Evolutionary conservation across 495 filamentous ascomycete genomes (phyloP), one percentile per base, ranked within the genome.

Genomic region (Aspergillus ellipticus): DNA sequence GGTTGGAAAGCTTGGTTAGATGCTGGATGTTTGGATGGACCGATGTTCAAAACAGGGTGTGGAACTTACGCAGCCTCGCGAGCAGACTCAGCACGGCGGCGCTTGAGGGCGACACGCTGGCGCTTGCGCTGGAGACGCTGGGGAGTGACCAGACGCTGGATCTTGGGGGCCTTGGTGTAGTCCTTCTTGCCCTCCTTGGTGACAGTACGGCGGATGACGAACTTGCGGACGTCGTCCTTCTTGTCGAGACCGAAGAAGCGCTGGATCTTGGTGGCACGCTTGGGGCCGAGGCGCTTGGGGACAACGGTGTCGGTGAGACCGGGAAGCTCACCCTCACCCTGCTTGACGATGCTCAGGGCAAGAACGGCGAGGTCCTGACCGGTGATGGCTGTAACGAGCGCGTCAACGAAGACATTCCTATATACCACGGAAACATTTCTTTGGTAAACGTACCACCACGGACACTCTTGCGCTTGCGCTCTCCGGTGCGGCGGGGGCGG

Each of bases 91-190:
- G 91, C 77, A 72, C 88, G 87, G 72, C 95, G 92, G 76, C 92
- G 91, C 92, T 98, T 98, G 77, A 98, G 85, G 67, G 94, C 93
- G 66, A 93, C 82, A 66, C 89, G 82, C 81, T 97, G 92, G 70
- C 94, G 91, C 89, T 97, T 97, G 87, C 93, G 94, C 83, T 98
- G 94, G 66, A 98, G 91, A 74, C 94, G 95, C 80, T 98, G 94
- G 79, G 94, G 95, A 76, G 94, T 98, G 67, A 98, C 89, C 67
- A 98, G 89, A 73, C 94, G 89, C 84, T 98, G 94, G 81, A 98
- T 98, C 80, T 89, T 90, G 70, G 94, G 93, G 70, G 94, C 94
- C 86, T 98, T 98, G 88, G 93, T 97, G 85, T 97, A 97, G 59
- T 92, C 75, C 80, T 88, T 87, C 85, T 92, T 92, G 82, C 90